Evolutionary conservation across 2,329 filamentous ascomycete species (phyloP), one percentile per base, ranked within the genome.

Genomic region (Neonectria punicea): DNA sequence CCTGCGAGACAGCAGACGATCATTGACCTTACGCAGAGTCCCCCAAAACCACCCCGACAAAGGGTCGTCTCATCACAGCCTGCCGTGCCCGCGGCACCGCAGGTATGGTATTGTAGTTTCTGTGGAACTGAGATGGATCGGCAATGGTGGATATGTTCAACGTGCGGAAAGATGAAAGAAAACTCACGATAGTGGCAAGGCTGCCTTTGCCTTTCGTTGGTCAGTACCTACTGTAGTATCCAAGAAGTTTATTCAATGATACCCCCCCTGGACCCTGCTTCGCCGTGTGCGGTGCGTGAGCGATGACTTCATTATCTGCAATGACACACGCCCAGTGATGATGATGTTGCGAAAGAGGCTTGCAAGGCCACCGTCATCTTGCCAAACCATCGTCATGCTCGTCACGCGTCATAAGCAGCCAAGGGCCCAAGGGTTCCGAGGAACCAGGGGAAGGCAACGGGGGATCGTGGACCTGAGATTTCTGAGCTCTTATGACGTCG

Each of bases 131-230:
- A 78, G 28, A 86, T 88, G 79, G 84, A 87, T 61, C 77, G 80
- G 49, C 80, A 83, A 67, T 88, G 85, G 85, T 88, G 86, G 86
- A 85, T 83, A 25, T 89, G 87, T 68, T 83, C 82, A 18, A 75
- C 80, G 3, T 89, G 87, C 72, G 85, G 85, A 2, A 81, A 77
- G 67, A 82, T 89, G 77, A 88, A 88, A 76, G 80, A 84, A 11
- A 82, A 74, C 64, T 86, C 84, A 55, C 73, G 69, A 70, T 78
- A 71, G 25, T 11, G 51, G 34, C 11, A 25, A 20, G 34, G 9
- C 2, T 44, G 7, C 30, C 28, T 53, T 6, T 16, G 30, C 44
- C 54, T 64, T 56, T 20, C 25, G 56, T 63, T 53, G 39, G 58
- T 53, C 44, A 58, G 49, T 49, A 20, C n/a, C n/a, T 32, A 30